These are phyloP conservation scores for Gracilaria vermiculophylla DNA, from an alignment of 23 red algal species.

Conservation along the genomic window DNA sequence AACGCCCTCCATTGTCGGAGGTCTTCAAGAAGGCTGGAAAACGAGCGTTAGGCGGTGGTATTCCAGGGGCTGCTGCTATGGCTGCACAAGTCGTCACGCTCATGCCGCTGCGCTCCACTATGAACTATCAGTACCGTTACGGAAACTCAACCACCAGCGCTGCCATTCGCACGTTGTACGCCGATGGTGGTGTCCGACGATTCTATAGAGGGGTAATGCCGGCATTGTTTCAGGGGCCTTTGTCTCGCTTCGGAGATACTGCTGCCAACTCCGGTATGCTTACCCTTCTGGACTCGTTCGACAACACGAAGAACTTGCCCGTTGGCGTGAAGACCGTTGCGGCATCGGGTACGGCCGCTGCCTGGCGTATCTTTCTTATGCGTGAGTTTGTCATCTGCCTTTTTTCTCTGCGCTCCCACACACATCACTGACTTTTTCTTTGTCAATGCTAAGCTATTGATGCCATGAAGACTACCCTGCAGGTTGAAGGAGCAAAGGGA, in stretches of 20 bases:
- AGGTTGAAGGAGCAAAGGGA: constrained; percentile 76
- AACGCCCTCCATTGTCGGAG: constrained; percentile 24
- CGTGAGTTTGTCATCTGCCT: constrained; percentile 34
- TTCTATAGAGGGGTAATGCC: constrained; percentile 66
- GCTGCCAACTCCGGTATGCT: constrained; percentile 70
- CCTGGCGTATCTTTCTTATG: constrained; percentile 81
- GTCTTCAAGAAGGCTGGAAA: constrained; percentile 66
- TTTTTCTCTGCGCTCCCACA: background rate
- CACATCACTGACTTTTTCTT: background rate
- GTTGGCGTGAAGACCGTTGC: constrained; percentile 62
- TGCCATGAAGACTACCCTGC: constrained; percentile 72
- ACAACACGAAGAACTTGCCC: constrained; percentile 55
- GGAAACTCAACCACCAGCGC: constrained; percentile 40
- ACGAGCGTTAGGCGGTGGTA: constrained; percentile 60
- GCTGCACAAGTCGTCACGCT: constrained; percentile 66
- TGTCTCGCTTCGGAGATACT: constrained; percentile 75
- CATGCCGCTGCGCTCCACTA: constrained; percentile 64
- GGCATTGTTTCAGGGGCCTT: constrained; percentile 59
- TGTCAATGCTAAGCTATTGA: constrained; percentile 34
- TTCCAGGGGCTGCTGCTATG: constrained; percentile 69
- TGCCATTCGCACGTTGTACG: constrained; percentile 57
- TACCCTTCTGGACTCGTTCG: constrained; percentile 63
- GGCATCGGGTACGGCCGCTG: constrained; percentile 40
- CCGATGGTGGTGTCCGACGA: constrained; percentile 66
- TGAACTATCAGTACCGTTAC: constrained; percentile 76